A percentile compares a stretch with the other conserved stretches of the same genome.
Evolutionary conservation across 108 stramenopile species (phyloP).

Genomic region (Fragilariopsis cylindrus): DNA sequence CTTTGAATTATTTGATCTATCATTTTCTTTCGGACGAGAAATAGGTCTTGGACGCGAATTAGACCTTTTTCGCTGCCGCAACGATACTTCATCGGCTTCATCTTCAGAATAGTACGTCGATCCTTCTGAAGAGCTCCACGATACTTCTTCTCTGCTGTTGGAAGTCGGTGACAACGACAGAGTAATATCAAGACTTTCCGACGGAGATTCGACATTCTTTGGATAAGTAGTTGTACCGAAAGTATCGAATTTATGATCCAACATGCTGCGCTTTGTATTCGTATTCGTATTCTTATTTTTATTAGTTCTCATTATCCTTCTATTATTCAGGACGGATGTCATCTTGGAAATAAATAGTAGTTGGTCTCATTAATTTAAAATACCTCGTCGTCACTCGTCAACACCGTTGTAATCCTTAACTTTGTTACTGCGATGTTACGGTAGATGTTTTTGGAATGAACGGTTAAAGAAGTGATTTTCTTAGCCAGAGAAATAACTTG

Average conservation of each 20-base stretch:
- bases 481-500: too few relatives aligned
- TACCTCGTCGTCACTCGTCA: too few relatives aligned
- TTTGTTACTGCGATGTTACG: too few relatives aligned
- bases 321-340: neutral
- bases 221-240: too few relatives aligned
- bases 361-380: too few relatives aligned
- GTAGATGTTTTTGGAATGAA: too few relatives aligned
- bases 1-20: neutral
- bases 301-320: neutral
- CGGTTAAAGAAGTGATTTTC: too few relatives aligned
- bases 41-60: neutral
- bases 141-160: constrained; percentile 8
- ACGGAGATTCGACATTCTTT: neutral
- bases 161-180: constrained; percentile 1
- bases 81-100: neutral
- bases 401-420: too few relatives aligned
- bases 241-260: too few relatives aligned
- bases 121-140: constrained; percentile 20
- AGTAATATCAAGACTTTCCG: neutral
- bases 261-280: too few relatives aligned
- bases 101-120: constrained; percentile 15
- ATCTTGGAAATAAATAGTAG: neutral
- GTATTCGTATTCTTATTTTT: neutral
- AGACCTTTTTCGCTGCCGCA: neutral
- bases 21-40: neutral